Conservation (phyloP, 345 rosid genomes). For the Erysimum cheiranthoides region DNA sequence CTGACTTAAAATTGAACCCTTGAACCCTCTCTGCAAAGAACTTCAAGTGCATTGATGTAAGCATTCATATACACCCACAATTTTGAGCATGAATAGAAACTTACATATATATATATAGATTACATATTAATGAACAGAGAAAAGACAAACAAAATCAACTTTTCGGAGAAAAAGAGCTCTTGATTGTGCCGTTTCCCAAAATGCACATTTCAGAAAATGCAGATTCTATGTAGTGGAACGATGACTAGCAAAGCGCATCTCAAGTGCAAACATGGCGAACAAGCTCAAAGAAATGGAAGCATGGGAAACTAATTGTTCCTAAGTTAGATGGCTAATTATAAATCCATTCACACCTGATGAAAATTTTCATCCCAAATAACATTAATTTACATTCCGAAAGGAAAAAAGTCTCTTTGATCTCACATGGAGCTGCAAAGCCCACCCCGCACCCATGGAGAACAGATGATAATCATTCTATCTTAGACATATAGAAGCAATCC, state of each 20-base stretch:
- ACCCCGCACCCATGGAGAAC: not conserved
- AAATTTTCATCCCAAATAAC: slow-evolving; percentile 3
- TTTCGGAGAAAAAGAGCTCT: not conserved
- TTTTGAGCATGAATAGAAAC: not conserved
- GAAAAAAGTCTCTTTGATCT: not conserved
- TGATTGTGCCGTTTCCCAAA: slow-evolving; percentile 15
- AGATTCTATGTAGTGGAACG: not conserved
- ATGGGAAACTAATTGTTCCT: not conserved
- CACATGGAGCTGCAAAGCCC: slow-evolving; percentile 7
- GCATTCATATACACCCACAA: slow-evolving; percentile 1
- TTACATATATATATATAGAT: not conserved
- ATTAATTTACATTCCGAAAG: not conserved
- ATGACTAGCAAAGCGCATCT: slow-evolving; percentile 1
- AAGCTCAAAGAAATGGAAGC: slow-evolving; percentile 10
- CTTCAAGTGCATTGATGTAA: not conserved
- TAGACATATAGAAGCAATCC: not conserved
- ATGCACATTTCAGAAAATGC: slow-evolving; percentile 3
- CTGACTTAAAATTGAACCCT: slow-evolving; percentile 13
- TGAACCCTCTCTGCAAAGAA: not conserved
- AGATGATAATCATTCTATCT: not conserved
- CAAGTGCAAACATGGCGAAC: slow-evolving; percentile 12
- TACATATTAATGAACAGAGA: not conserved
- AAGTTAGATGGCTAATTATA: not conserved
- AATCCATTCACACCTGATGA: not conserved
- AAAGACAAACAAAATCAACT: not conserved